These are phyloP conservation scores for Urtica urens DNA, from an alignment of 306 rosid species.

Conservation along the genomic window DNA sequence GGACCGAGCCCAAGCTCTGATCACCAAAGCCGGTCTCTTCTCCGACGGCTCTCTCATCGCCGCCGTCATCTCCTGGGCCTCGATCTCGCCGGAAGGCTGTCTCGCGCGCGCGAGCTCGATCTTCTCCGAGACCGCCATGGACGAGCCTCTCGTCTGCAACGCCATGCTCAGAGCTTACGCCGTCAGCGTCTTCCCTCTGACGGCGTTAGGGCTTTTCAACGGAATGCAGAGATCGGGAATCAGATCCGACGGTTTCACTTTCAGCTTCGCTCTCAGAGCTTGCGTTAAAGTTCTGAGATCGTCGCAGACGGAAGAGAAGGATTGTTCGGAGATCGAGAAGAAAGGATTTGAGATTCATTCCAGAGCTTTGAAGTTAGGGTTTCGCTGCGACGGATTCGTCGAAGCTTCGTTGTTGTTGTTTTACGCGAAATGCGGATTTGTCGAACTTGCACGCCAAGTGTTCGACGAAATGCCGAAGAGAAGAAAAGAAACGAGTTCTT, in stretches of 20 bases:
- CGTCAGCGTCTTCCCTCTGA: slow-evolving; percentile 33
- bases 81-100: slow-evolving; percentile 46
- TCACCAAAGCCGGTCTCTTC: slow-evolving; percentile 38
- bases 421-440: slow-evolving; percentile 35
- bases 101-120: slow-evolving; percentile 44
- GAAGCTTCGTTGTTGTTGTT: slow-evolving; percentile 42
- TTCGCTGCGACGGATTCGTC: slow-evolving; percentile 27
- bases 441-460: slow-evolving; percentile 28
- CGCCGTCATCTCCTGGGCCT: slow-evolving; percentile 31
- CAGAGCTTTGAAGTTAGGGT: slow-evolving; percentile 36
- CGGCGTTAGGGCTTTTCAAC: slow-evolving; percentile 33
- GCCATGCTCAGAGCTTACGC: slow-evolving; percentile 65
- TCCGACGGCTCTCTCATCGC: slow-evolving; percentile 13
- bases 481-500: slow-evolving; percentile 36
- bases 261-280: slow-evolving; percentile 47
- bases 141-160: slow-evolving; percentile 36
- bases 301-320: slow-evolving; percentile 7
- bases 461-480: slow-evolving; percentile 45
- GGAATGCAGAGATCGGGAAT: slow-evolving; percentile 23
- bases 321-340: slow-evolving; percentile 9
- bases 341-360: slow-evolving; percentile 61
- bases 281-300: slow-evolving; percentile 41
- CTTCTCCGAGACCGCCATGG: slow-evolving; percentile 38
- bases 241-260: slow-evolving; percentile 36
- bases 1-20: slow-evolving; percentile 30